Conservation (phyloP, 495 filamentous ascomycete genomes). For the Amphirosellinia nigrospora region DNA sequence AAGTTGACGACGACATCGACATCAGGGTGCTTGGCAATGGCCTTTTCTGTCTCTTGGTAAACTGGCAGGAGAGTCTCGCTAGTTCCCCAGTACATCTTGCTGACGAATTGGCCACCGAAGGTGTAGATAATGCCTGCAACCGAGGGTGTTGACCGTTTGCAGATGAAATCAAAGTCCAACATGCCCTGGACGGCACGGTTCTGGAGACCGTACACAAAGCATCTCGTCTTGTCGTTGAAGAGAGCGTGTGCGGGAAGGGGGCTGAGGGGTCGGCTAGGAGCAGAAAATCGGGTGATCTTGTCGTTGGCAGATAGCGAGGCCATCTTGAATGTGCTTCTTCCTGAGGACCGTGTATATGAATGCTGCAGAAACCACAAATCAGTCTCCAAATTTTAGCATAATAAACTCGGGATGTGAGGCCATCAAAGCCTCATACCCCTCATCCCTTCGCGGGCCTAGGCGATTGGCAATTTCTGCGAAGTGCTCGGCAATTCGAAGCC, state of each 20-base stretch:
- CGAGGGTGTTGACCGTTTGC: conserved; percentile 94
- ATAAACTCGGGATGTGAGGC: background rate
- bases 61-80: conserved; percentile 98
- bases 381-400: background rate
- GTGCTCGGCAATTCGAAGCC: background rate
- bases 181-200: conserved; percentile 98
- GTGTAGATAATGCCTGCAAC: conserved; percentile 99
- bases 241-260: conserved; percentile 82
- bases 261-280: conserved; percentile 90
- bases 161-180: conserved; percentile 99
- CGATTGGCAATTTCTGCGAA: background rate
- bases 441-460: background rate
- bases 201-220: conserved; percentile 98
- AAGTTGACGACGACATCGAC: conserved; percentile 99
- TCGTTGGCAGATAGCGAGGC: conserved; percentile 80
- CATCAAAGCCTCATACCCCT: background rate
- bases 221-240: conserved; percentile 99
- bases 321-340: conserved; percentile 45
- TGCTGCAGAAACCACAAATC: background rate
- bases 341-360: background rate
- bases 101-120: conserved; percentile 99
- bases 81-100: conserved; percentile 99
- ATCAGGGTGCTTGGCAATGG: conserved; percentile 94
- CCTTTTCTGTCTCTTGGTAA: conserved; percentile 94
- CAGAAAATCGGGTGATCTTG: conserved; percentile 95